Evolutionary conservation across 2,329 filamentous ascomycete genomes (phyloP), one percentile per base, ranked within the genome.

Genomic region (Colletotrichum liaoningense): DNA sequence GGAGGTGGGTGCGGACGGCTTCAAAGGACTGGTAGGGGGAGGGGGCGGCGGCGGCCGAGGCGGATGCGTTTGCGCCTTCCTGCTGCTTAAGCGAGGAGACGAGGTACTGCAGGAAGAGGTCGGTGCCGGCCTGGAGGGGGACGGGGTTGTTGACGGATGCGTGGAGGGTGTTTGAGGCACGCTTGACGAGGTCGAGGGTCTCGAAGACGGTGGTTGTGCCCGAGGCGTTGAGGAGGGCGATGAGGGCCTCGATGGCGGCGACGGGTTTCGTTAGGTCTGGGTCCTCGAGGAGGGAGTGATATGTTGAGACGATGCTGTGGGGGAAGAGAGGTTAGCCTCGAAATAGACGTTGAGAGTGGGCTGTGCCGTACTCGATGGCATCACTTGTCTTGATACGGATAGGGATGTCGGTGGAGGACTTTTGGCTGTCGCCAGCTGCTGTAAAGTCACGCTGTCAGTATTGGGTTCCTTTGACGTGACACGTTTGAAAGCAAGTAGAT

Each of bases 101-200:
- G 77, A 99, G 91, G 84, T 97, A 98, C 81, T 96, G 93, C 82
- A 97, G 94, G 87, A 99, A 98, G 72, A 98, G 91, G 82, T 98
- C 95, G 73, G 95, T 98, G 79, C 97, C 97, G 68, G 97, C 97
- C 62, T 94, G 95, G 19, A 98, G 91, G 5, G 95, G 96, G 69
- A 98, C 94, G 16, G 95, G 94, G 84, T 99, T 98, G 8, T 93
- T 88, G 66, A 97, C 93, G 24, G 92, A 91, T 71, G 88, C 88
- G 82, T 95, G 96, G 76, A 99, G 90, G 78, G 91, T 90, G 65
- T 90, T 88, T 63, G 94, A 96, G 80, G 97, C 93, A 59, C 89
- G 90, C 79, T 93, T 92, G 75, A 98, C 90, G 58, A 95, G 91
- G 78, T 96, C 93, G 81, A 98, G 93, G 46, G 96, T 98, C 86